Conservation (phyloP, 805 yeast species). For the Saturnispora serradocipensis region DNA sequence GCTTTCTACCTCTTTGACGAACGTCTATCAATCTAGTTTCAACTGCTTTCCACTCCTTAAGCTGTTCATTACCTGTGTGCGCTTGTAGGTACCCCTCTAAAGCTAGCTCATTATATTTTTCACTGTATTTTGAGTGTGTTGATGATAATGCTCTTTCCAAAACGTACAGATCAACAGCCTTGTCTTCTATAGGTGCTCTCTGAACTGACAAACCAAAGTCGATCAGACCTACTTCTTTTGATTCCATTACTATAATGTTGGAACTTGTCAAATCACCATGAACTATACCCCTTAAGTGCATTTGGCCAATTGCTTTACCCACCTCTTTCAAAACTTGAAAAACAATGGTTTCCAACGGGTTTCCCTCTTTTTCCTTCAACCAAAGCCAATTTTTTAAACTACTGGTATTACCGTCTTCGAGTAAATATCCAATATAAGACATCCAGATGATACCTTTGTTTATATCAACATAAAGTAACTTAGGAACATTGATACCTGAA, state of each 20-base stretch:
- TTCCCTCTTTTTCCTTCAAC: constrained; percentile 33
- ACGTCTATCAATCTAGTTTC: constrained; percentile 69
- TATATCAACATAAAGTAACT: constrained; percentile 66
- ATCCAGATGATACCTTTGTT: constrained; percentile 79
- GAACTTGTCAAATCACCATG: constrained; percentile 96
- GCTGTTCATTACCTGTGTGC: constrained; percentile 27
- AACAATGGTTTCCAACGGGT: constrained; percentile 29
- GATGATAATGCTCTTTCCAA: constrained; percentile 84
- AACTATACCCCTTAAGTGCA: constrained; percentile 70
- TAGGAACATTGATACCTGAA: constrained; percentile 62
- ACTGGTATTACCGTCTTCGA: constrained; percentile 45
- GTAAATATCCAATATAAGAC: constrained; percentile 58
- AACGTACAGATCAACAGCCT: constrained; percentile 95
- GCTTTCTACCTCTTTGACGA: constrained; percentile 84
- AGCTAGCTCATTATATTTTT: constrained; percentile 56
- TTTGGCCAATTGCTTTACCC: constrained; percentile 56
- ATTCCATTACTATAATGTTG: constrained; percentile 50
- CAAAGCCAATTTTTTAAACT: constrained; percentile 69
- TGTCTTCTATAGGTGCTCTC: constrained; percentile 73
- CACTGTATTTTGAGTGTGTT: constrained; percentile 75
- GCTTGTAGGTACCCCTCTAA: constrained; percentile 53
- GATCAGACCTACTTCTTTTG: constrained; percentile 35
- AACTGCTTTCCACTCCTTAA: constrained; percentile 42
- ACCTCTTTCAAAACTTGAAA: constrained; percentile 40
- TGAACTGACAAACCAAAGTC: constrained; percentile 88